Conservation (phyloP, 2,329 filamentous ascomycete genomes). For the Stagonosporopsis tanaceti region DNA sequence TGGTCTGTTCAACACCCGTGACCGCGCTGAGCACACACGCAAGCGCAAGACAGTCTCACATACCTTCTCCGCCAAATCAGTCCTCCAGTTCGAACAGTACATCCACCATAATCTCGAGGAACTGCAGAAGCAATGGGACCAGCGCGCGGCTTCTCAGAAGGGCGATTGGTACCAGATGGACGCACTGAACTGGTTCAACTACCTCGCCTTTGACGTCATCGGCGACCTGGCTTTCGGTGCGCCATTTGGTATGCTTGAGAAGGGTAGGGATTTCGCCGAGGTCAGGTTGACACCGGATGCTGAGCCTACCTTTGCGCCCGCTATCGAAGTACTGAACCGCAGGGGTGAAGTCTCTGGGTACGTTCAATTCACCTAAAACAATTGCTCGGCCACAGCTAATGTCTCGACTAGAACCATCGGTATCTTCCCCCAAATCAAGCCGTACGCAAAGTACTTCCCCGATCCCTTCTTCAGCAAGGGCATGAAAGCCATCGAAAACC, state of each 20-base stretch:
- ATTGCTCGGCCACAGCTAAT: conserved; percentile 14
- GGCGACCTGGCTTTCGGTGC: conserved; percentile 75
- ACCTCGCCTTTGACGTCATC: conserved; percentile 62
- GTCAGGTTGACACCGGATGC: conserved; percentile 69
- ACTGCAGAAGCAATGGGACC: conserved; percentile 77
- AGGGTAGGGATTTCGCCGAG: conserved; percentile 79
- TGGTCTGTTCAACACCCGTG: conserved; percentile 88
- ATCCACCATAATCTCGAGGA: conserved; percentile 80
- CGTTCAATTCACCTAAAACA: conserved; percentile 11
- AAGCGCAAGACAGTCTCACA: conserved; percentile 91
- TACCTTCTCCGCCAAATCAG: conserved; percentile 83
- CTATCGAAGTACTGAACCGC: conserved; percentile 88
- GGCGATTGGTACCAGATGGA: conserved; percentile 71
- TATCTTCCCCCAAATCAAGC: conserved; percentile 75
- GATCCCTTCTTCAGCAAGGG: conserved; percentile 83
- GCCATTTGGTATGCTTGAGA: conserved; percentile 83
- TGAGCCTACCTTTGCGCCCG: conserved; percentile 73
- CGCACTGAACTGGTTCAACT: conserved; percentile 82
- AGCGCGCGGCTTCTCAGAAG: conserved; percentile 62
- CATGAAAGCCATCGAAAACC: conserved; percentile 75
- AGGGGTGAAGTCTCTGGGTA: conserved; percentile 82
- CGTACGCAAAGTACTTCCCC: conserved; percentile 80
- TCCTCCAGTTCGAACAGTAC: conserved; percentile 87
- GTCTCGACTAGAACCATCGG: conserved; percentile 67
- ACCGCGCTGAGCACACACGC: conserved; percentile 80